Evolutionary conservation across 306 rosid species (phyloP), one percentile per base, ranked within the genome.

Genomic region (Dicorynia guianensis): DNA sequence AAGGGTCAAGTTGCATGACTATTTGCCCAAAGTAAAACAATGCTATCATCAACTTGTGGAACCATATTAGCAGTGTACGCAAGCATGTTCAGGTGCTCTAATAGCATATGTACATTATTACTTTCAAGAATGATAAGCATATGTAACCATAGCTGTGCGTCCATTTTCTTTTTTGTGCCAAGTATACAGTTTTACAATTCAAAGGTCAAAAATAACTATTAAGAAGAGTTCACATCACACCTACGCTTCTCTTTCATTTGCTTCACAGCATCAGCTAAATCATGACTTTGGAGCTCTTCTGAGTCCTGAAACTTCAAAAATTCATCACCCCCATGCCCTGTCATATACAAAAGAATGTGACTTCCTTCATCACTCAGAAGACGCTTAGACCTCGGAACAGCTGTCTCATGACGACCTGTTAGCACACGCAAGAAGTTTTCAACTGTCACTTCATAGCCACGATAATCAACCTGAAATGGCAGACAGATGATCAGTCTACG

Each of bases 221-320:
- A 54, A 81, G 19, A 71, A 58, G 67, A 67, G 76, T 65, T 69
- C 77, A 39, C 39, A 95, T 69, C 77, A 39, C 39, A 95, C 98
- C 98, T 83, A 76, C 15, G 85, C 87, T 95, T 95, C 87, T 92
- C 97, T 85, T 95, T 92, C 97, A 95, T 95, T 85, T 95, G 97
- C 77, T 92, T 90, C 56, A 95, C 97, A 55, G 88, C 98, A 89
- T 95, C 98, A 62, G 98, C 98, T 76, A 95, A 90, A 85, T 95
- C 98, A 57, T 90, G 98, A 88, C 98, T 95, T 63, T 95, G 98
- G 76, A 95, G 98, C 88, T 95, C 98, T 82, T 95, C 98, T 0
- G 95, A 85, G 82, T 95, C 98, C 76, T 95, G 98, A 81, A 95
- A 95, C 82, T 95, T 95, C 86, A 95, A 82, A 87, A 95, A 95